Conservation (phyloP, 164 flowering plant species). For the Buxus sempervirens region DNA sequence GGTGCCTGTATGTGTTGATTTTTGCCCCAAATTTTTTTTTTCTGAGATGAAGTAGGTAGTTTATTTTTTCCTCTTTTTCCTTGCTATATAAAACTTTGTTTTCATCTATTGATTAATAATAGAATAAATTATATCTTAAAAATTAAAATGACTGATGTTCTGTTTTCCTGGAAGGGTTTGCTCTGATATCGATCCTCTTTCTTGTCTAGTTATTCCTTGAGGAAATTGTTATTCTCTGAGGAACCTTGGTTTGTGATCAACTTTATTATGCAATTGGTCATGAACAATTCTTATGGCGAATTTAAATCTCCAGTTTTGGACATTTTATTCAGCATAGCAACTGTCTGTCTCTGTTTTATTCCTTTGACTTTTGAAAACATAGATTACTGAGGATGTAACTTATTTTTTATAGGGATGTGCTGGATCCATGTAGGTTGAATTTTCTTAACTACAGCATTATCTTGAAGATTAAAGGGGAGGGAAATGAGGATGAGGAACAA, state of each 20-base stretch:
- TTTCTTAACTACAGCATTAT: constrained; percentile 41
- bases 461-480: constrained; percentile 51
- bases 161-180: background rate
- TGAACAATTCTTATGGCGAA: background rate
- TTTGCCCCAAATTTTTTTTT: no score
- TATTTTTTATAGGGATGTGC: constrained; percentile 16
- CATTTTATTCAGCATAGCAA: background rate
- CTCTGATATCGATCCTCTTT: background rate
- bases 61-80: background rate
- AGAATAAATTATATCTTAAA: background rate
- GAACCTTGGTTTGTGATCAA: background rate
- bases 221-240: background rate
- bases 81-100: background rate
- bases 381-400: constrained; percentile 17
- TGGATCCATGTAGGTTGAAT: constrained; percentile 42
- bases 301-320: background rate
- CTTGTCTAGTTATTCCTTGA: background rate
- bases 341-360: background rate
- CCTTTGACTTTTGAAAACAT: background rate
- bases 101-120: no score
- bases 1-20: no score
- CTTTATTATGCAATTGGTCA: background rate
- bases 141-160: background rate
- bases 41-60: no score
- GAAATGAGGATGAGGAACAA: constrained; percentile 83